A percentile compares a stretch with the other conserved stretches of the same genome.
These are phyloP conservation scores for Mortierella sp. DNA, from an alignment of 371 early-diverging fungal species.

Conservation along the genomic window DNA sequence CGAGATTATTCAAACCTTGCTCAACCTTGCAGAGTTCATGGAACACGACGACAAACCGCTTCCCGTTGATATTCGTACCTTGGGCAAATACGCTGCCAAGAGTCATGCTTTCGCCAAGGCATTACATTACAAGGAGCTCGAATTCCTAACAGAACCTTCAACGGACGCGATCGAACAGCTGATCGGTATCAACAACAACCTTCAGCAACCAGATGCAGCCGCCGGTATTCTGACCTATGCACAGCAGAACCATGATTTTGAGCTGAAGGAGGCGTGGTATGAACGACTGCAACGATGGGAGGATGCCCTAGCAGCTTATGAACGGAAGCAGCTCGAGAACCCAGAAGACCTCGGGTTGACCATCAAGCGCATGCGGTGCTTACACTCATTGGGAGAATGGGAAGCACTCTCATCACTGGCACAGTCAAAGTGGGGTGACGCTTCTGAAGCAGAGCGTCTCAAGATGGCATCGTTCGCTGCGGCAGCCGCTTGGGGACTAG, in stretches of 20 bases:
- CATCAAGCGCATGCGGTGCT: conserved; percentile 91
- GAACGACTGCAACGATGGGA: conserved; percentile 95
- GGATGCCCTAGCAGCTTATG: conserved; percentile 92
- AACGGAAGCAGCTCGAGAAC: conserved; percentile 80
- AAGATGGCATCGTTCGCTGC: conserved; percentile 89
- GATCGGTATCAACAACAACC: conserved; percentile 93
- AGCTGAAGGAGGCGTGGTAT: conserved; percentile 93
- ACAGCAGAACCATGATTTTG: conserved; percentile 85
- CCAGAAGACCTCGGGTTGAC: conserved; percentile 80
- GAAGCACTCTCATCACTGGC: conserved; percentile 81
- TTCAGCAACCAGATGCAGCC: conserved; percentile 97
- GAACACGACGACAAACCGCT: conserved; percentile 97
- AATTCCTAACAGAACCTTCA: conserved; percentile 87
- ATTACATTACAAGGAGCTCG: conserved; percentile 96
- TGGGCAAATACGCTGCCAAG: conserved; percentile 89
- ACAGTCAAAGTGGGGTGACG: conserved; percentile 84
- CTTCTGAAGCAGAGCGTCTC: conserved; percentile 63
- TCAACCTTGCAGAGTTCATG: conserved; percentile 98
- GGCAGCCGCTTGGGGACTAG: conserved; percentile 94
- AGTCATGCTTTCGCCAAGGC: conserved; percentile 97
- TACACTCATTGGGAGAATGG: conserved; percentile 95
- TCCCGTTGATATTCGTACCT: conserved; percentile 90
- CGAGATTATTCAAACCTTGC: conserved; percentile 89
- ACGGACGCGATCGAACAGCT: conserved; percentile 90
- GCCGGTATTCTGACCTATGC: conserved; percentile 94